Evolutionary conservation across 1,284 basidiomycete genomes (phyloP).

Genomic region (Puccinia novopanici): DNA sequence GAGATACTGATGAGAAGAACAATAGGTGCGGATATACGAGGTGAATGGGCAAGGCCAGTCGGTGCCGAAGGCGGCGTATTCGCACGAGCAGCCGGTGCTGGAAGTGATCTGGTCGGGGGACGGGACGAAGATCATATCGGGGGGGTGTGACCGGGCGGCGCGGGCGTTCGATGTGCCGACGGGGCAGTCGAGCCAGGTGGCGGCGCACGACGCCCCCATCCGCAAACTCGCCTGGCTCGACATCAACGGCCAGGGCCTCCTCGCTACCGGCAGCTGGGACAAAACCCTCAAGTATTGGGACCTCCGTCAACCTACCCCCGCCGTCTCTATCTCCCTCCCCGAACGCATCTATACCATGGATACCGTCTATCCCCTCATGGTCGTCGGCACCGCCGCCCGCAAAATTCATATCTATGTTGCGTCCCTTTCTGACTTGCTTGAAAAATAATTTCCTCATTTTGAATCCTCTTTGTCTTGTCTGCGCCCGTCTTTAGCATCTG

Average conservation of each 20-base stretch:
- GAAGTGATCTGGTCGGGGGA: conserved; percentile 81
- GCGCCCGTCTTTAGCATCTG: conserved; percentile 43
- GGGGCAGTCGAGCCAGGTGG: conserved; percentile 68
- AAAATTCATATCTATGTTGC: conserved; percentile 71
- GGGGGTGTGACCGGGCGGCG: conserved; percentile 75
- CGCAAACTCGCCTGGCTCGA: conserved; percentile 76
- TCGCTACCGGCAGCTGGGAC: conserved; percentile 88
- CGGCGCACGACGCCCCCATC: conserved; percentile 80
- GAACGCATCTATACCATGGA: conserved; percentile 89
- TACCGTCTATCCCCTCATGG: conserved; percentile 79
- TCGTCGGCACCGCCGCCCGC: conserved; percentile 89
- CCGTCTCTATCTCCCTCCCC: conserved; percentile 76
- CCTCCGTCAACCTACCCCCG: conserved; percentile 70
- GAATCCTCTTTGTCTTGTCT: conserved; percentile 9
- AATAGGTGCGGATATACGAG: conserved; percentile 65
- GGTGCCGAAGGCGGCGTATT: conserved; percentile 78
- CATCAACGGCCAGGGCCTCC: conserved; percentile 67
- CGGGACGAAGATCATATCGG: conserved; percentile 77
- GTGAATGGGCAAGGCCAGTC: conserved; percentile 63
- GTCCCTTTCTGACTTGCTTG: conserved; percentile 67
- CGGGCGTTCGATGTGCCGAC: conserved; percentile 78
- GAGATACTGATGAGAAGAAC: conserved; percentile 15
- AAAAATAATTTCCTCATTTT: conserved; percentile 58
- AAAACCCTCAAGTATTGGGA: conserved; percentile 96
- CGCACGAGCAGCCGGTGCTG: conserved; percentile 78